These are phyloP conservation scores for Eremothecium cymbalariae DNA, from an alignment of 1,139 yeast species.

Conservation along the genomic window DNA sequence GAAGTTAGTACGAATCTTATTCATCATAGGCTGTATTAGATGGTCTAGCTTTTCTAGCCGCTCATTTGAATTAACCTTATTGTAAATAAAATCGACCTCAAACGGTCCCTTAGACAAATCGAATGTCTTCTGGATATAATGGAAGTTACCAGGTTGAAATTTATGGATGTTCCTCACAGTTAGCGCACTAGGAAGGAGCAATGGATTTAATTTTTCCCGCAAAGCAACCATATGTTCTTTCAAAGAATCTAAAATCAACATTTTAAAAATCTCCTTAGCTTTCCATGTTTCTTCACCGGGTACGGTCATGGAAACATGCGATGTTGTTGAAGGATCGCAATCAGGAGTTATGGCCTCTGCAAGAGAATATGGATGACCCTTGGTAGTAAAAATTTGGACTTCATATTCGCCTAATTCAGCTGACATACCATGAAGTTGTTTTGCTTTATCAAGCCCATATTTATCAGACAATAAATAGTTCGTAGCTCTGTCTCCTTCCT, in stretches of 20 bases:
- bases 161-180: conserved; percentile 51
- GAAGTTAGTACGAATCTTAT: conserved; percentile 50
- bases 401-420: conserved; percentile 50
- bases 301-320: conserved; percentile 59
- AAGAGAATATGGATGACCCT: conserved; percentile 35
- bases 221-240: conserved; percentile 38
- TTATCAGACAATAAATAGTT: conserved; percentile 19
- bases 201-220: conserved; percentile 31
- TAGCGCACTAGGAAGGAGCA: conserved; percentile 35
- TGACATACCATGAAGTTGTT: conserved; percentile 47
- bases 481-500: conserved; percentile 53
- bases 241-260: conserved; percentile 62
- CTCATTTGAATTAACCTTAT: conserved; percentile 40
- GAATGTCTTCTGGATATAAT: conserved; percentile 67
- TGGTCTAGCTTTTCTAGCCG: conserved; percentile 36
- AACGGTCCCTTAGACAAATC: conserved; percentile 47
- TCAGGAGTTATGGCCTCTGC: conserved; percentile 35
- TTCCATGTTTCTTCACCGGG: conserved; percentile 74
- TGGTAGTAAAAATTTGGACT: conserved; percentile 44
- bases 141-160: conserved; percentile 64
- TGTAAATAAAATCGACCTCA: conserved; percentile 65
- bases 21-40: conserved; percentile 35
- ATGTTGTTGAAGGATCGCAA: conserved; percentile 48
- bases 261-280: conserved; percentile 67
- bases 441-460: conserved; percentile 25